Conservation (phyloP, 768 basidiomycete species). For the Rhizopogon sp. region DNA sequence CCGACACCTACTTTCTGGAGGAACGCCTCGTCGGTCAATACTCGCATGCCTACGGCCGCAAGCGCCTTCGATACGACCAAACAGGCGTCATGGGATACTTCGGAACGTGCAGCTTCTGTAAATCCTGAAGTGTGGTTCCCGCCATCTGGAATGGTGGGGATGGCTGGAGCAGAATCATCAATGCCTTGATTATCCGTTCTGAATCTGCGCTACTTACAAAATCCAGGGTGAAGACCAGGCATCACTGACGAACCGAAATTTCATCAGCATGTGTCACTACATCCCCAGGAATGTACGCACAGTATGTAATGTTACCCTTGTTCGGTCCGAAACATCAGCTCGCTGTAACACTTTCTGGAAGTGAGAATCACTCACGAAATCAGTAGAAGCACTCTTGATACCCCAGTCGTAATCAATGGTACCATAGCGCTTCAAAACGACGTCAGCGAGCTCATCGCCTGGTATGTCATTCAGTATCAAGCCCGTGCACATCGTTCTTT, state of each 20-base stretch:
- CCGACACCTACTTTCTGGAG: conserved; percentile 40
- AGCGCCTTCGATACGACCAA: conserved; percentile 60
- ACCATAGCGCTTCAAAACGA: conserved; percentile 52
- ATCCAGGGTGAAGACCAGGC: conserved; percentile 64
- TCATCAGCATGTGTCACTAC: conserved; percentile 3
- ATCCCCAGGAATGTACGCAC: conserved; percentile 23
- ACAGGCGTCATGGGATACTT: conserved; percentile 54
- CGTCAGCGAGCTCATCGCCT: conserved; percentile 61
- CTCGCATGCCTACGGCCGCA: conserved; percentile 58
- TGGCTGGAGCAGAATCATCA: conserved; percentile 36
- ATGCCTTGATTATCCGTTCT: background rate
- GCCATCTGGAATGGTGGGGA: conserved; percentile 61
- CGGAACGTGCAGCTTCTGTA: conserved; percentile 48
- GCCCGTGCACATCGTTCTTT: background rate
- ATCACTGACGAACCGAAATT: conserved; percentile 17
- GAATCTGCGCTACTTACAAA: conserved; percentile 15
- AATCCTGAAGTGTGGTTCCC: conserved; percentile 70
- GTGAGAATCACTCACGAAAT: conserved; percentile 51
- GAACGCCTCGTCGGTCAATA: conserved; percentile 59
- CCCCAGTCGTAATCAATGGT: conserved; percentile 56
- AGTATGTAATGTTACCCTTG: conserved; percentile 54
- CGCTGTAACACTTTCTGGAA: background rate
- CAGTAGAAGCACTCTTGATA: conserved; percentile 64
- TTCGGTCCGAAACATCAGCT: background rate
- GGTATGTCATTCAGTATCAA: background rate